Evolutionary conservation across 2,329 filamentous ascomycete species (phyloP), one percentile per base, ranked within the genome.

Genomic region (Exophiala dermatitidis): DNA sequence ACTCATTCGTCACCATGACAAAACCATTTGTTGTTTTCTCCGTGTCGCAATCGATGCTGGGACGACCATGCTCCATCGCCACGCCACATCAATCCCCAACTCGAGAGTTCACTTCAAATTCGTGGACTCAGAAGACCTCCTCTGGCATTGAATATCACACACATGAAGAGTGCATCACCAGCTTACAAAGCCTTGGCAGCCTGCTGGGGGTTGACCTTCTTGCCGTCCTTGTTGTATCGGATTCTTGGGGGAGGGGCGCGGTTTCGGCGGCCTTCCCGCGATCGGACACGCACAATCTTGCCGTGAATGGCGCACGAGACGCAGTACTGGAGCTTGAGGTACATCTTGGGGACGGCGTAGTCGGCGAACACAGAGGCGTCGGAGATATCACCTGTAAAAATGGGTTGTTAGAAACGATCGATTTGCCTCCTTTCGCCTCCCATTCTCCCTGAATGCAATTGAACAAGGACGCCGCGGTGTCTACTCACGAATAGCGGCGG

Each of bases 291-390:
- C 78, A 98, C 94, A 77, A 98, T 98, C 88, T 98, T 98, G 84
- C 93, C 93, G 84, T 98, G 93, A 67, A 98, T 98, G 73, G 93
- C 93, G 80, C 93, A 98, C 78, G 91, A 97, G 74, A 98, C 93
- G 78, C 93, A 98, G 89, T 98, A 98, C 83, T 98, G 93, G 76
- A 98, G 86, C 87, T 98, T 98, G 80, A 98, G 83, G 88, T 98
- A 98, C 94, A 98, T 98, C 88, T 98, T 98, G 79, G 93, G 93
- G 72, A 98, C 91, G 68, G 90, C 90, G 84, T 98, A 98, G 82
- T 98, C 93, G 71, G 87, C 77, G 80, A 97, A 98, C 78, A 98
- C 93, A 72, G 93, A 97, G 72, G 94, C 93, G 76, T 98, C 93
- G 66, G 90, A 96, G 81, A 98, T 98, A 89, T 98, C 93, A 90